These are phyloP conservation scores for Blastocystis sp. DNA, from an alignment of 352 stramenopile species.

Conservation along the genomic window DNA sequence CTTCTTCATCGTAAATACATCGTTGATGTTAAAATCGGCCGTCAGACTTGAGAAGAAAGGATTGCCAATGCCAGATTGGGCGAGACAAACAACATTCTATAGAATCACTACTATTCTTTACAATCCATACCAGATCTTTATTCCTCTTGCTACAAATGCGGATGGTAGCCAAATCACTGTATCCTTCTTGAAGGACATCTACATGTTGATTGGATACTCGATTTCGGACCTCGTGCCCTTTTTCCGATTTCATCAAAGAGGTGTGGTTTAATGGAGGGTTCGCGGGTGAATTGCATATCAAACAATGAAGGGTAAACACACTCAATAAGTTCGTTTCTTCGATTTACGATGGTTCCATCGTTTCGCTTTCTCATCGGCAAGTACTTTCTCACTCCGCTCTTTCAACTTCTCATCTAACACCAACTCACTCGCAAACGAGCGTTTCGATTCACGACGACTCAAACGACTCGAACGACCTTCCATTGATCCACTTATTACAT, in stretches of 20 bases:
- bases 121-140: not conserved
- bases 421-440: not conserved
- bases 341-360: not conserved
- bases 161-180: not conserved
- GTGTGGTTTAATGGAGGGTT: not conserved
- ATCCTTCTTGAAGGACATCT: not conserved
- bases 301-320: slow-evolving; percentile 3
- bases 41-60: not conserved
- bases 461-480: not conserved
- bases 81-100: not conserved
- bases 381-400: not conserved
- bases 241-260: not conserved
- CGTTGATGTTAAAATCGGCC: not conserved
- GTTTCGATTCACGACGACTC: slow-evolving; percentile 25
- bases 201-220: not conserved
- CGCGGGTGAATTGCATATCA: not conserved
- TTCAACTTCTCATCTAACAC: not conserved
- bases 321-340: not conserved
- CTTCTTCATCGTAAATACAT: not conserved
- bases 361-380: slow-evolving; percentile 4
- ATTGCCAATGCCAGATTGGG: not conserved
- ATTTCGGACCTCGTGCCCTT: not conserved
- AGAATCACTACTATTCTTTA: not conserved
- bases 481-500: not conserved
- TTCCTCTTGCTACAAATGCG: not conserved